Percentiles rank a stretch among this genome's conserved stretches.
Evolutionary conservation across 768 basidiomycete genomes (phyloP).

Genomic region (Dictyophora rubrovolvata): DNA sequence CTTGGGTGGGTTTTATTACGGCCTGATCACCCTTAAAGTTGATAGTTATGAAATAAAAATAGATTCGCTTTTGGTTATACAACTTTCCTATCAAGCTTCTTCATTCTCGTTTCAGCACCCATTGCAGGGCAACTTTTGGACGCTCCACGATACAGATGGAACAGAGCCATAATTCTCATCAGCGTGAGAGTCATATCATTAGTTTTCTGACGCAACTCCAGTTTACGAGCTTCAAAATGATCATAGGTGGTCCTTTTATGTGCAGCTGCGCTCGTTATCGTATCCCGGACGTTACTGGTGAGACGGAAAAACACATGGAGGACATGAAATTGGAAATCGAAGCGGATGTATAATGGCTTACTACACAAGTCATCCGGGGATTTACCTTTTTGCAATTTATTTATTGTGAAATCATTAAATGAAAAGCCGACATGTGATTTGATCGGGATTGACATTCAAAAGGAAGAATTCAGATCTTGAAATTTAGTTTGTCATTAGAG

Average conservation of each 20-base stretch:
- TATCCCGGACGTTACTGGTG: not conserved
- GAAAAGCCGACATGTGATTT: too few relatives aligned
- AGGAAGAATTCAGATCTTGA: too few relatives aligned
- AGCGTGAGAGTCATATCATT: not conserved
- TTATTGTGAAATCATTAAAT: too few relatives aligned
- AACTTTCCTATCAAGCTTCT: slow-evolving; percentile 34
- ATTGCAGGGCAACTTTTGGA: slow-evolving; percentile 29
- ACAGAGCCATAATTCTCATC: not conserved
- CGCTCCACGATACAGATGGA: not conserved
- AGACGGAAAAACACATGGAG: not conserved
- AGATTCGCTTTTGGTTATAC: slow-evolving; percentile 36
- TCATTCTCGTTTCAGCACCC: slow-evolving; percentile 39
- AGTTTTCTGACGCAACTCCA: not conserved
- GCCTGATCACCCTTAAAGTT: not conserved
- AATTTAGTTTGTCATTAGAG: too few relatives aligned
- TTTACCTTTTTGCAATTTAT: not conserved
- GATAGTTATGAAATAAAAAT: slow-evolving; percentile 10
- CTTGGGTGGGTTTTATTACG: not conserved
- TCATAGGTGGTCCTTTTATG: not conserved
- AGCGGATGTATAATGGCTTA: too few relatives aligned
- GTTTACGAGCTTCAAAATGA: not conserved
- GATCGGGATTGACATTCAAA: too few relatives aligned
- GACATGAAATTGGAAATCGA: not conserved
- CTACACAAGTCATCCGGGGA: too few relatives aligned
- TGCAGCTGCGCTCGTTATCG: not conserved